A percentile compares a stretch with the other conserved stretches of the same genome.
Conservation (phyloP, 2,329 filamentous ascomycete genomes). For the Onygena corvina region DNA sequence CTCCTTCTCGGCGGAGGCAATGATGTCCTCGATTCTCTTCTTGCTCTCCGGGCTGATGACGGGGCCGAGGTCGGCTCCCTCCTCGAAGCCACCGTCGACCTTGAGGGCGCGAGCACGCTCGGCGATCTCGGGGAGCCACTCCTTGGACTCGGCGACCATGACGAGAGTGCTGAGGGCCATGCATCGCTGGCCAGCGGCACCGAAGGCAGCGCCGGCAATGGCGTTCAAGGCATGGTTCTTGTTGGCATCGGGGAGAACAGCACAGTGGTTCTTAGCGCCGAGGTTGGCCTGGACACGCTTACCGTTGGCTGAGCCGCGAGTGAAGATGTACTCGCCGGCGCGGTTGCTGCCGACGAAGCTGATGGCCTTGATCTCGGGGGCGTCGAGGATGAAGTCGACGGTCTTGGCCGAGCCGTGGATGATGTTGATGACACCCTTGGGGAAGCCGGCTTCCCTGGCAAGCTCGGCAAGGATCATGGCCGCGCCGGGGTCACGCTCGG, state of each 20-base stretch:
- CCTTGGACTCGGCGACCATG: conserved; percentile 52
- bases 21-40: conserved; percentile 51
- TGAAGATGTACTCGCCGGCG: conserved; percentile 58
- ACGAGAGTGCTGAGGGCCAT: conserved; percentile 57
- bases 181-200: conserved; percentile 56
- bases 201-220: conserved; percentile 55
- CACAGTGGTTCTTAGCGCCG: conserved; percentile 59
- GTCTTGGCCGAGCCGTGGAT: conserved; percentile 53
- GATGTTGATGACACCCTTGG: conserved; percentile 54
- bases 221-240: conserved; percentile 57
- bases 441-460: conserved; percentile 52
- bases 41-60: conserved; percentile 53
- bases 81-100: conserved; percentile 50
- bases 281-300: conserved; percentile 60
- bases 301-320: conserved; percentile 54
- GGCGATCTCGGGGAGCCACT: conserved; percentile 52
- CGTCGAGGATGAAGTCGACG: conserved; percentile 58
- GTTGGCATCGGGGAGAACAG: conserved; percentile 55
- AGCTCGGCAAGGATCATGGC: conserved; percentile 56
- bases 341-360: conserved; percentile 58
- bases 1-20: conserved; percentile 49
- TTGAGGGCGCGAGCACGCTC: conserved; percentile 48
- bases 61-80: conserved; percentile 50
- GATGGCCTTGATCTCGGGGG: conserved; percentile 56
- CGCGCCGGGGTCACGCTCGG: conserved; percentile 53